Evolutionary conservation across 257 asterid genomes (phyloP).

Genomic region (Forsythia suspensa): DNA sequence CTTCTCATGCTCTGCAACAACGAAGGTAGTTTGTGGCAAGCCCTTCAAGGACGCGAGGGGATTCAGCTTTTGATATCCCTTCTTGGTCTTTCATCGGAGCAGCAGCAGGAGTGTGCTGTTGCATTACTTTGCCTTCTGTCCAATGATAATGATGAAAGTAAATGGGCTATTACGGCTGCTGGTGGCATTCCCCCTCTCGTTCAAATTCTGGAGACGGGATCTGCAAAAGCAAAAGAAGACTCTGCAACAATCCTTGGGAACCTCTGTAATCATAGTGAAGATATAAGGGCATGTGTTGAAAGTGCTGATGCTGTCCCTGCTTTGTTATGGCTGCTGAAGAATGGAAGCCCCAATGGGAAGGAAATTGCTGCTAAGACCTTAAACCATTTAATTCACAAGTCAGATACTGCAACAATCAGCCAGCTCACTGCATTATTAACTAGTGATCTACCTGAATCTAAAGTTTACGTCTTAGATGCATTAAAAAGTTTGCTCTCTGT

Average conservation of each 20-base stretch:
- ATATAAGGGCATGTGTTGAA: conserved; percentile 98
- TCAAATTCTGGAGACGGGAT: conserved; percentile 93
- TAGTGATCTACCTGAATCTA: conserved; percentile 95
- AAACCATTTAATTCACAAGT: conserved; percentile 96
- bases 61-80: conserved; percentile 95
- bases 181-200: conserved; percentile 99
- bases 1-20: conserved; percentile 84
- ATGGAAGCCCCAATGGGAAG: conserved; percentile 93
- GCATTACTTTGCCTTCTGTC: conserved; percentile 91
- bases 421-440: conserved; percentile 92
- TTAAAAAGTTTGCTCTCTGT: conserved; percentile 87
- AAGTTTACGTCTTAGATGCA: conserved; percentile 88
- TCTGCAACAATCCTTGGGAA: conserved; percentile 96
- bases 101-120: conserved; percentile 99
- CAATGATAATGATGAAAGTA: conserved; percentile 92
- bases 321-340: conserved; percentile 91
- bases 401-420: conserved; percentile 97
- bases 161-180: conserved; percentile 99
- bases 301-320: conserved; percentile 99
- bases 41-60: conserved; percentile 99
- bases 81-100: conserved; percentile 98
- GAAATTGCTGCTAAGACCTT: conserved; percentile 96
- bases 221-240: conserved; percentile 97
- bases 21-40: conserved; percentile 93
- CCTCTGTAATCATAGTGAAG: conserved; percentile 99